Evolutionary conservation across 176 grass and related monocot species (phyloP).

Genomic region (Aegilops sharonensis): DNA sequence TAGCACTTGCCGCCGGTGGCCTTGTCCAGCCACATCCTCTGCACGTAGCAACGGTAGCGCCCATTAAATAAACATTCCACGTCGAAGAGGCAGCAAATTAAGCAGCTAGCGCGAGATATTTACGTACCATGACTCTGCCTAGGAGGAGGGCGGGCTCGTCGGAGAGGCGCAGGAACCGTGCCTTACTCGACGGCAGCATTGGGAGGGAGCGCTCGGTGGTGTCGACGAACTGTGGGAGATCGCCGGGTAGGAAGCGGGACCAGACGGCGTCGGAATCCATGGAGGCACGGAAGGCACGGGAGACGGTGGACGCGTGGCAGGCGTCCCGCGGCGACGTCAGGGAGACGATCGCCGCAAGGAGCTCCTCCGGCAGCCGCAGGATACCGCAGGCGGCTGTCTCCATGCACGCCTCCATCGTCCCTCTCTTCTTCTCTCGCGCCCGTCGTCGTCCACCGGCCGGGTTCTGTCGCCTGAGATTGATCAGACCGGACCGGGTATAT

Average conservation of each 20-base stretch:
- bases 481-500: too few relatives aligned
- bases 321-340: slow-evolving; percentile 46
- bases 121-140: slow-evolving; percentile 30
- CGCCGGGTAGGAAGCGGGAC: slow-evolving; percentile 45
- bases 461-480: too few relatives aligned
- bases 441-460: too few relatives aligned
- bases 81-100: too few relatives aligned
- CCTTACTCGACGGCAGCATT: slow-evolving; percentile 11
- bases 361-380: slow-evolving; percentile 40
- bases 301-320: slow-evolving; percentile 40
- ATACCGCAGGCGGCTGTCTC: background rate
- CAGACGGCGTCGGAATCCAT: slow-evolving; percentile 57
- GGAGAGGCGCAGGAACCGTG: slow-evolving; percentile 42
- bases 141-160: slow-evolving; percentile 41
- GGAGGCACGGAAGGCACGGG: slow-evolving; percentile 34
- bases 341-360: slow-evolving; percentile 45
- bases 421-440: too few relatives aligned
- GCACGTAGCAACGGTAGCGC: background rate
- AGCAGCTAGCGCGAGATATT: too few relatives aligned
- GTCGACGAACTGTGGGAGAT: slow-evolving; percentile 22
- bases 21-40: slow-evolving; percentile 58
- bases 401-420: background rate
- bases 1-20: slow-evolving; percentile 55
- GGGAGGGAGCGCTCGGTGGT: background rate
- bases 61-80: too few relatives aligned